These are phyloP conservation scores for Picea abies DNA, from an alignment of 83 land plant species.

Conservation along the genomic window DNA sequence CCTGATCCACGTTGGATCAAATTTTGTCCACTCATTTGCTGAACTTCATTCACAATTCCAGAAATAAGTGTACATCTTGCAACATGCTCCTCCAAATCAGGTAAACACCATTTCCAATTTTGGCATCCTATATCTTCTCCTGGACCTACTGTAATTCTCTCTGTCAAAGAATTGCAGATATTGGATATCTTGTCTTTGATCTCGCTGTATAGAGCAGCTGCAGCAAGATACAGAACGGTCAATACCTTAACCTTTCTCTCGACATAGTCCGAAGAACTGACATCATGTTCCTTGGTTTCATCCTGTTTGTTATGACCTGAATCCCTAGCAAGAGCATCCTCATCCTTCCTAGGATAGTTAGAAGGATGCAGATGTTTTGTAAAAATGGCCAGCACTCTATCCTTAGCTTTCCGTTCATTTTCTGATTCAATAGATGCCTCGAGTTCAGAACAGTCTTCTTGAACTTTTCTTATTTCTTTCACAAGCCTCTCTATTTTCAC, in stretches of 20 bases:
- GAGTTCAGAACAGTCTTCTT: slow-evolving; percentile 69
- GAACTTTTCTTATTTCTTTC: slow-evolving; percentile 59
- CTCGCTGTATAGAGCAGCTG: slow-evolving; percentile 48
- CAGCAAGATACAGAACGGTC: slow-evolving; percentile 47
- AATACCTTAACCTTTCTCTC: slow-evolving; percentile 60
- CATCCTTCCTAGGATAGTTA: slow-evolving; percentile 46
- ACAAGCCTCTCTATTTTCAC: slow-evolving; percentile 58
- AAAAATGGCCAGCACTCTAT: slow-evolving; percentile 65
- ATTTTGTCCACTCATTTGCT: slow-evolving; percentile 30
- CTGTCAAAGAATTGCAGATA: slow-evolving; percentile 21
- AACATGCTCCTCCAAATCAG: slow-evolving; percentile 73
- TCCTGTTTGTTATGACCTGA: slow-evolving; percentile 25
- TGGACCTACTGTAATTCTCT: slow-evolving; percentile 1
- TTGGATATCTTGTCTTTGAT: slow-evolving; percentile 42
- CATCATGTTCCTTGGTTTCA: slow-evolving; percentile 31
- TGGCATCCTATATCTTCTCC: slow-evolving; percentile 17
- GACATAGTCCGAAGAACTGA: slow-evolving; percentile 28
- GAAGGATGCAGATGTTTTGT: slow-evolving; percentile 53
- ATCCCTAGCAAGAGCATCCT: slow-evolving; percentile 10
- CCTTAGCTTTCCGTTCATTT: slow-evolving; percentile 74
- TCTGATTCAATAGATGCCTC: slow-evolving; percentile 75
- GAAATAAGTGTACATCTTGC: slow-evolving; percentile 73
- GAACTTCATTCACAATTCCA: slow-evolving; percentile 59
- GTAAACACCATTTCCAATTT: slow-evolving; percentile 40
- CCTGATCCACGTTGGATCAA: slow-evolving; percentile 15